Base-by-base conservation (phyloP, 352 stramenopile species). In the Elongisporangium anandrum region DNA sequence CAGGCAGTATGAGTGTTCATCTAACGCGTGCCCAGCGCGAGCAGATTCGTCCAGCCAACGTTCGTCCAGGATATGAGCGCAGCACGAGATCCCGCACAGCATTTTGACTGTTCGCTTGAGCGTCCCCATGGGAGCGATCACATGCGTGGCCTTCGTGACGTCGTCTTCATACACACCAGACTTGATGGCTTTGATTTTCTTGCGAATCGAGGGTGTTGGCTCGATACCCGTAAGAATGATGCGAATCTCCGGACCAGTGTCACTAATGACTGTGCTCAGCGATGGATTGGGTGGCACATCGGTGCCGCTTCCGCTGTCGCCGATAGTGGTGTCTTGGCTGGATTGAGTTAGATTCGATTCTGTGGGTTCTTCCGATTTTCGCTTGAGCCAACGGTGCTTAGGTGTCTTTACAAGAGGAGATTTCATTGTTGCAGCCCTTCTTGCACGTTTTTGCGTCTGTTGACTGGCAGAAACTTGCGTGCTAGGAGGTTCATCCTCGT, bases 81-180 rank as follows among this genome's bases (percentile, higher is more conserved):
- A 86, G 54, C 63, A 66, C 12, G 73, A 79, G 48, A 86, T 82
- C n/a, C 77, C 77, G 50, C 73, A 83, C 1, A 86, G 60, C 20
- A 86, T 47, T 53, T 87, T 87, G 21, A 87, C 77, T 6, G 78
- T 88, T 9, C 78, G 70, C 54, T 88, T 88, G 39, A 88, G 65
- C 52, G 77, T 60, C 54, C 81, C 67, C 26, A 67, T 73, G 8
- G 73, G 77, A 7, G 72, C 77, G 23, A 88, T 60, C 23, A 88
- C 60, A 58, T 88, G 78, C 3, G 75, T 88, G 16, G 72, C 78
- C 20, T 53, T 65, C 45, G 78, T 64, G 20, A 88, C 63, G 19
- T 88, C 75, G 15, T 80, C 64, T 62, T 86, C 75, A 53, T 85
- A 79, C 22, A 41, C 50, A 1, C 72, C 77, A 39, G 63, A 64